Base-by-base conservation (phyloP, 495 filamentous ascomycete genomes). In the Penicillium malachiteum region DNA sequence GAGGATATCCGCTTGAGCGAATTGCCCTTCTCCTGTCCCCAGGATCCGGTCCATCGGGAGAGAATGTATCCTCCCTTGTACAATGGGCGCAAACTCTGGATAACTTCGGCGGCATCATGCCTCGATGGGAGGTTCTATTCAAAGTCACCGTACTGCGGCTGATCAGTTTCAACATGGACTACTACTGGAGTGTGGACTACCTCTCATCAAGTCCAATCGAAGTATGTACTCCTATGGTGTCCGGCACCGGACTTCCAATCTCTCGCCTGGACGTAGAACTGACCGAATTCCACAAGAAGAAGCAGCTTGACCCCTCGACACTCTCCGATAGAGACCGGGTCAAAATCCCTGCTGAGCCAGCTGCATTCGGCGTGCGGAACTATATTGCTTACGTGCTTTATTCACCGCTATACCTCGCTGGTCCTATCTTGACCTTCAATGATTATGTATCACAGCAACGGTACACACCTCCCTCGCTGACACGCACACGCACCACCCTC, bases 141-240 rank as follows among this genome's bases (percentile, higher is more conserved):
- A 99, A 97, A 61, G 83, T 99, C 56, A 97, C 94, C n/a, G 82
- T 96, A 6, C 75, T 99, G 39, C 84, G 94, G 18, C 75, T 97
- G 40, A 91, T 99, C 55, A 96, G 91, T 70, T 99, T 96, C 81
- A 97, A 97, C 69, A 73, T 99, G 63, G 94, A 99, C 67, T 91
- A 96, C 72, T 90, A 93, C 71, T 99, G 95, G 94, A 92, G 90
- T 58, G 71, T 89, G 0, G 81, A 90, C 61, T 79, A 80, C 49
- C 74, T 82, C 30, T 77, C 74, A 33, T 76, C 80, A 39, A 92
- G 84, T 60, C 82, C 88, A 17, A 70, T 96, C 44, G 93, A 98
- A 90, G 94, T 98, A 81, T 70, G 85, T 56, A 47, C 50, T 58
- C 31, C 6, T n/a, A 17, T 44, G n/a, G 4, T 3, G 16, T n/a